phyloP scores from a whole-genome alignment of 148 eudicot species.

The Dianthus caryophyllus region DNA sequence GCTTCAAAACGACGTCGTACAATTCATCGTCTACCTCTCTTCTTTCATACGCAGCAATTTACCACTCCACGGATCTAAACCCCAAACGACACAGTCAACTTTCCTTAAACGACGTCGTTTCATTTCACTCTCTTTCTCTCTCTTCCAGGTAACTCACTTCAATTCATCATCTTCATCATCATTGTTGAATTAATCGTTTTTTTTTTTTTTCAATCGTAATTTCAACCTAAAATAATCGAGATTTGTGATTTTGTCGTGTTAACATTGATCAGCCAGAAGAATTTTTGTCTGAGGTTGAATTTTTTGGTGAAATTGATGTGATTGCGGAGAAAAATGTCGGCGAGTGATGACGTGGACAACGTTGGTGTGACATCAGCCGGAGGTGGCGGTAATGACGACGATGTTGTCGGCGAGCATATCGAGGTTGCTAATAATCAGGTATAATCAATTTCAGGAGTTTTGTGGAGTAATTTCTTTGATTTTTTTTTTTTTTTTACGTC shows the following conservation, averaged over 20 bases:
- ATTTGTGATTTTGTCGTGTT: no score
- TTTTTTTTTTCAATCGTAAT: no score
- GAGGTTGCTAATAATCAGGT: constrained; percentile 24
- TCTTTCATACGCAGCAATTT: neutral
- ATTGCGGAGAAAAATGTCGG: constrained; percentile 34
- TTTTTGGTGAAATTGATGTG: constrained; percentile 5
- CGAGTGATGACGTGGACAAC: constrained; percentile 23
- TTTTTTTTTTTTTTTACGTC: neutral
- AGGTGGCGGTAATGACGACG: constrained; percentile 16
- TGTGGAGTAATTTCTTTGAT: neutral
- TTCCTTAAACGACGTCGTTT: constrained; percentile 16
- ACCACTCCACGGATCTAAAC: neutral
- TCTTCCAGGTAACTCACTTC: constrained; percentile 13
- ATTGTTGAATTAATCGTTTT: no score
- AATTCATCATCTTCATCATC: neutral
- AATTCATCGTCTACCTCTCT: constrained; percentile 6
- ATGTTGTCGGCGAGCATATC: constrained; percentile 22
- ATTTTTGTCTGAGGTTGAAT: neutral
- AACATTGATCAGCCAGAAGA: neutral
- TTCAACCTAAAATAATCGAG: no score
- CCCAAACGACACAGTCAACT: constrained; percentile 11
- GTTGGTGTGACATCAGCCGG: constrained; percentile 14
- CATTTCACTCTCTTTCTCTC: neutral
- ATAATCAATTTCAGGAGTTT: neutral
- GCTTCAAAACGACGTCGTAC: constrained; percentile 19